Evolutionary conservation across 2,329 filamentous ascomycete species (phyloP), one percentile per base, ranked within the genome.

Genomic region (Colletotrichum sp.): DNA sequence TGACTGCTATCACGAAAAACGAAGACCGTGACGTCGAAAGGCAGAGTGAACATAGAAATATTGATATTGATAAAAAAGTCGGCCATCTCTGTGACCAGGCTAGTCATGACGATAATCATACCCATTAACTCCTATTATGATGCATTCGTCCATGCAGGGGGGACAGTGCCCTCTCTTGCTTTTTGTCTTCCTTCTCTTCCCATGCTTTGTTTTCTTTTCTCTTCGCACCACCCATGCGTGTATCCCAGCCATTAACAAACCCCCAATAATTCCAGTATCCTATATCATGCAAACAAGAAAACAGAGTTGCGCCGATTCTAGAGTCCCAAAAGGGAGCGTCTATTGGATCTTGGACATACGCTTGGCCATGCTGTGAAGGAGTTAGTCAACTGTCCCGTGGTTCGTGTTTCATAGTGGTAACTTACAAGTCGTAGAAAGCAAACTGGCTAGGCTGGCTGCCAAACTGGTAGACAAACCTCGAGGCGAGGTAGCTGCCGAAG

Each of bases 361-460:
- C 86, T 90, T 92, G 26, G 92, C 92, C 92, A 94, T 93, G 82
- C 92, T 93, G 78, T 67, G 34, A 60, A 34, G 16, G n/a, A n/a
- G 13, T 65, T 72, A 72, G 71, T 70, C 36, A 34, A 71, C 6
- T 21, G 24, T 34, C 6, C 13, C 12, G 39, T 15, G 21, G n/a
- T 15, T 6, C 26, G 39, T 30, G 15, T 30, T 16, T 30, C 8
- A 67, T 65, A 39, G 30, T 63, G 8, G 68, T 65, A 76, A 94
- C 94, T 92, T 88, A 96, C 95, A 99, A 99, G 84, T 98, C 95
- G 86, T 98, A 99, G 90, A 99, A 99, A 52, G 96, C 96, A 88
- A 99, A 99, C 82, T 98, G 96, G 88, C 94, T 97, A 7, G 97
- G 96, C 79, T 92, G 93, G 84, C 96, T 96, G 81, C 97, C 97